Evolutionary conservation across 192 early-diverging fungal species (phyloP).

Genomic region (Coemansia sp.): DNA sequence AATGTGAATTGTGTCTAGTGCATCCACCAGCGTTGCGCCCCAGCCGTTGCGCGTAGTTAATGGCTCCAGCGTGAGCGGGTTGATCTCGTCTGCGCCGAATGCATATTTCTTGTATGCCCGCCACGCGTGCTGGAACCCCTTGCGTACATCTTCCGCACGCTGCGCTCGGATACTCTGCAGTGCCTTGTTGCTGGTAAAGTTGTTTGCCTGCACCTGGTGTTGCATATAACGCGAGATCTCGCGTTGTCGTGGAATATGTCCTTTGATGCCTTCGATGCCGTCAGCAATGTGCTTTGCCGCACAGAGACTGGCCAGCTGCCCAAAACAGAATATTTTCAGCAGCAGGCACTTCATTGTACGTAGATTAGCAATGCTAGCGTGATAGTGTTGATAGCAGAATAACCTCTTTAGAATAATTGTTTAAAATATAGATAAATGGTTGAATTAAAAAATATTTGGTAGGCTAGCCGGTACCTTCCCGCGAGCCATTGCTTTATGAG

Average conservation of each 20-base stretch:
- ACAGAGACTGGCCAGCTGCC: constrained; percentile 14
- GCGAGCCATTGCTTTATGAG: constrained; percentile 2
- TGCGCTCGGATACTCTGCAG: constrained; percentile 53
- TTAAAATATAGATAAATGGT: background rate
- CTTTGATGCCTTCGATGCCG: constrained; percentile 44
- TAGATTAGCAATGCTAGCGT: background rate
- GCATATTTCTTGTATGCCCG: constrained; percentile 74
- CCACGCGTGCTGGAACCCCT: constrained; percentile 70
- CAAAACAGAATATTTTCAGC: constrained; percentile 16
- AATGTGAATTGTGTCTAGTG: constrained; percentile 82
- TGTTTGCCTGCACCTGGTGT: constrained; percentile 36
- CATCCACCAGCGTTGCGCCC: constrained; percentile 91
- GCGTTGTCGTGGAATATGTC: constrained; percentile 25
- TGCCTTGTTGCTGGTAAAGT: constrained; percentile 34
- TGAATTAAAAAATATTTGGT: background rate
- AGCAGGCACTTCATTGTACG: constrained; percentile 24
- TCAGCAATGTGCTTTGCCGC: constrained; percentile 23
- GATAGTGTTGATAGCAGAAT: background rate
- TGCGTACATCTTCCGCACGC: constrained; percentile 57
- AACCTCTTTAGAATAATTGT: background rate
- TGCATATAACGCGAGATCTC: constrained; percentile 32
- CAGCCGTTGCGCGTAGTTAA: constrained; percentile 59
- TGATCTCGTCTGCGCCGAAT: constrained; percentile 76
- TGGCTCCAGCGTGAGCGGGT: constrained; percentile 53
- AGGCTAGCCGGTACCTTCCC: background rate